phyloP scores from a whole-genome alignment of 2,329 filamentous ascomycete genomes.

The Trichoderma sp. region DNA sequence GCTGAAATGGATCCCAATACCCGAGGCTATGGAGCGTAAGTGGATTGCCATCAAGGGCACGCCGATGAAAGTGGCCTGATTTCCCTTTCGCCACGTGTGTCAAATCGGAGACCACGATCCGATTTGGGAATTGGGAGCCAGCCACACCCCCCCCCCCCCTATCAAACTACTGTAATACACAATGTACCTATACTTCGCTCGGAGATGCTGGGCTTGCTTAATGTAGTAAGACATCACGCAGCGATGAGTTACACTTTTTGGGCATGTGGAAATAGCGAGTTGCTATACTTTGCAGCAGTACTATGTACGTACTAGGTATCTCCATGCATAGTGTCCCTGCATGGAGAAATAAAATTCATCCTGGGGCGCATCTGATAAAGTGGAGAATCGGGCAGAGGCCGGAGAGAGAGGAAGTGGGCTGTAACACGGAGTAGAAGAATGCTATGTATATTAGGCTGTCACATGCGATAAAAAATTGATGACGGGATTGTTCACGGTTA shows the following conservation, averaged over 20 bases:
- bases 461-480: not conserved
- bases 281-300: not conserved
- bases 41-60: not conserved
- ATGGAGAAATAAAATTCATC: not conserved
- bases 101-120: conserved; percentile 1
- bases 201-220: not conserved
- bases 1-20: conserved; percentile 6
- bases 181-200: not conserved
- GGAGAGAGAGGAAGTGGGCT: not conserved
- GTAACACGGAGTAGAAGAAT: not conserved
- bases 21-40: not conserved
- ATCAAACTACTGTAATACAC: not conserved
- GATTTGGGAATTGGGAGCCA: not conserved
- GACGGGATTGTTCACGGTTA: not conserved
- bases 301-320: no score
- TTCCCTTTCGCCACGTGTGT: not conserved
- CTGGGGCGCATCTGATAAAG: not conserved
- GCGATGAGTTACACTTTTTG: not conserved
- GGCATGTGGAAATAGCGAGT: not conserved
- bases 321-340: not conserved
- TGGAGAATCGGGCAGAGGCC: not conserved
- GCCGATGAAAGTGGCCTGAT: conserved; percentile 11
- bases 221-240: not conserved
- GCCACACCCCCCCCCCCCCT: no score
- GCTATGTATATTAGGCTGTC: not conserved